Conservation (phyloP, 2,329 filamentous ascomycete genomes). For the Arthrobotrys sinensis region DNA sequence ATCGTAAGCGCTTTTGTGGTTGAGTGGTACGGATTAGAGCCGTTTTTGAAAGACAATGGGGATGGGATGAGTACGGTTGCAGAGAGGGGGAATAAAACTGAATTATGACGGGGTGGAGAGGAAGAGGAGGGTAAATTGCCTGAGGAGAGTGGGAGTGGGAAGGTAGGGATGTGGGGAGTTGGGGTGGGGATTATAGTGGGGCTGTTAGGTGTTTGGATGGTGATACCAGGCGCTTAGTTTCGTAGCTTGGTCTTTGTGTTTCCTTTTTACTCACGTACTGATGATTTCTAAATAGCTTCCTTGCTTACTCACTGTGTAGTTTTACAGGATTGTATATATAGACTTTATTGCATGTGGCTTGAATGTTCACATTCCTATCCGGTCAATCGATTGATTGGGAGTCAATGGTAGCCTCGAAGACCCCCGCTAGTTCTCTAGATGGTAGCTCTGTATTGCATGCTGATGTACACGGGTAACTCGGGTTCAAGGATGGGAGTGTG, state of each 20-base stretch:
- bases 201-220: neutral
- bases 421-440: too few species aligned
- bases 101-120: slow-evolving; percentile 24
- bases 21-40: slow-evolving; percentile 91
- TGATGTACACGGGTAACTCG: too few species aligned
- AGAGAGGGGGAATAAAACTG: slow-evolving; percentile 59
- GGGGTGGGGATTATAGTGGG: slow-evolving; percentile 3
- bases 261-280: too few species aligned
- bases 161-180: neutral
- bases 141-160: neutral
- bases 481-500: too few species aligned
- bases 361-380: neutral
- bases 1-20: slow-evolving; percentile 87
- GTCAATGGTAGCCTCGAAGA: too few species aligned
- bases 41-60: slow-evolving; percentile 68
- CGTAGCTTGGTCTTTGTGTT: neutral
- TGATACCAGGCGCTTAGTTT: slow-evolving; percentile 12
- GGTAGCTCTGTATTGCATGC: too few species aligned
- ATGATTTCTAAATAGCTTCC: too few species aligned
- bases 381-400: too few species aligned
- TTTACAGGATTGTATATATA: slow-evolving; percentile 28
- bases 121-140: neutral
- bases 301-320: neutral
- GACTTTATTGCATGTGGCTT: slow-evolving; percentile 8
- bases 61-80: slow-evolving; percentile 53